Evolutionary conservation across 1,284 basidiomycete species (phyloP).

Genomic region (Trichosporon coremiiforme): DNA sequence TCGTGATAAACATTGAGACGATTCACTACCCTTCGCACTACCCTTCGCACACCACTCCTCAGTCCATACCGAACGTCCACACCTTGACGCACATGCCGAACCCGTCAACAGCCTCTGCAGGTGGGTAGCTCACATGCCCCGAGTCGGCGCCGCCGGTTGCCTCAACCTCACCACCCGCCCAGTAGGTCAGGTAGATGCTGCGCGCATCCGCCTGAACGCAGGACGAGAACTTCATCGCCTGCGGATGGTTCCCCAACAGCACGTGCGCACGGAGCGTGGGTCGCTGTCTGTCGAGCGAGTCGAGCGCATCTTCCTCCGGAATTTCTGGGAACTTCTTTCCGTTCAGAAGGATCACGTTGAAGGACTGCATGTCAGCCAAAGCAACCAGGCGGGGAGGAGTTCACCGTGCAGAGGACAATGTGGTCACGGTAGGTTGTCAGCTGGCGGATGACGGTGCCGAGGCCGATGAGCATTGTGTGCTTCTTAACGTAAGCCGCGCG

Average conservation of each 20-base stretch:
- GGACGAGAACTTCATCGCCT: constrained; percentile 34
- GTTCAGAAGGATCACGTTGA: constrained; percentile 36
- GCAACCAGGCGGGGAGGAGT: neutral
- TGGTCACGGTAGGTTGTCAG: constrained; percentile 41
- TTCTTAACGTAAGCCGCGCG: constrained; percentile 26
- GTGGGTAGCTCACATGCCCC: constrained; percentile 25
- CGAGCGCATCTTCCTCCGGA: constrained; percentile 18
- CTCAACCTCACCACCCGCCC: constrained; percentile 34
- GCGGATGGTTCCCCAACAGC: constrained; percentile 33
- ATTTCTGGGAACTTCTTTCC: constrained; percentile 32
- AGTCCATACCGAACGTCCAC: constrained; percentile 39
- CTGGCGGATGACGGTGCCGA: constrained; percentile 31
- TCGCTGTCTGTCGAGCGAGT: neutral
- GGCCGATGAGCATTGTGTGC: constrained; percentile 34
- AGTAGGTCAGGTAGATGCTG: constrained; percentile 41
- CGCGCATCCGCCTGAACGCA: constrained; percentile 44
- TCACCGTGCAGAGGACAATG: constrained; percentile 37
- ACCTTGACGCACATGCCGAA: constrained; percentile 41
- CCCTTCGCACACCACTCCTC: no score
- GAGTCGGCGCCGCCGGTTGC: neutral
- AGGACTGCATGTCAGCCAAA: constrained; percentile 19
- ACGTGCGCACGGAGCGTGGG: constrained; percentile 29
- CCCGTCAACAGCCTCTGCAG: constrained; percentile 25
- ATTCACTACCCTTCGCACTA: neutral
- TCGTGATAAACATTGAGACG: no score